These are phyloP conservation scores for Capsella bursapastoris DNA, from an alignment of 345 rosid genomes.

Conservation along the genomic window DNA sequence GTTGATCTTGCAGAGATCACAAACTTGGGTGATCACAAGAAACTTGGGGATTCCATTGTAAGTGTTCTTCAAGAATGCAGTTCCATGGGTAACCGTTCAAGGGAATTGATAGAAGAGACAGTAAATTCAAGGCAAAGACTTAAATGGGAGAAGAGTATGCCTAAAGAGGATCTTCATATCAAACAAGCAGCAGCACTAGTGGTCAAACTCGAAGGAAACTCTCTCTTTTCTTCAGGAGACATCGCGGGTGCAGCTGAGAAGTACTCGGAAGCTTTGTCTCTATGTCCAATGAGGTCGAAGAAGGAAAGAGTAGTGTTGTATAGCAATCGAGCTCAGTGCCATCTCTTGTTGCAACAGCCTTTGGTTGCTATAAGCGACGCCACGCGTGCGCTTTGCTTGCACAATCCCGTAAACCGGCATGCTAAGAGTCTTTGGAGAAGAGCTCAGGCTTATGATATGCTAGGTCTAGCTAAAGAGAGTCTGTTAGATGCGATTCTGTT, in stretches of 20 bases:
- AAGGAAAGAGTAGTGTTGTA: conserved; percentile 95
- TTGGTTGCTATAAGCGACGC: conserved; percentile 92
- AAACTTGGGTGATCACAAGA: conserved; percentile 88
- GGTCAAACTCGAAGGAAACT: conserved; percentile 98
- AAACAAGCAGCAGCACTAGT: conserved; percentile 95
- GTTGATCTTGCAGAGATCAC: conserved; percentile 87
- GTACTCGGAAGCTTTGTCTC: conserved; percentile 86
- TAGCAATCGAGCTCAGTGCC: conserved; percentile 96
- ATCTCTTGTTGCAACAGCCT: conserved; percentile 94
- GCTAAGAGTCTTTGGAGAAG: conserved; percentile 99
- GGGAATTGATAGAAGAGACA: conserved; percentile 76
- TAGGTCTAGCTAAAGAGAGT: conserved; percentile 92
- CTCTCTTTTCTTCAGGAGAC: conserved; percentile 92
- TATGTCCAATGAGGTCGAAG: conserved; percentile 94
- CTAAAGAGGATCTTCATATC: conserved; percentile 97
- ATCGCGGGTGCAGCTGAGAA: conserved; percentile 87
- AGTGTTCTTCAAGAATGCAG: conserved; percentile 79
- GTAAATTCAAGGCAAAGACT: conserved; percentile 72
- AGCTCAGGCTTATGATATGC: conserved; percentile 98
- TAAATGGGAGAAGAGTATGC: conserved; percentile 93
- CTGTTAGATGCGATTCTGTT: conserved; percentile 95
- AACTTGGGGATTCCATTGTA: conserved; percentile 83
- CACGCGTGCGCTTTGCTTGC: conserved; percentile 85
- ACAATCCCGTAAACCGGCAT: conserved; percentile 86
- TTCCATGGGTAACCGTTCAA: conserved; percentile 57